Evolutionary conservation across 2,329 filamentous ascomycete genomes (phyloP), one percentile per base, ranked within the genome.

Genomic region (Nemania sp.): DNA sequence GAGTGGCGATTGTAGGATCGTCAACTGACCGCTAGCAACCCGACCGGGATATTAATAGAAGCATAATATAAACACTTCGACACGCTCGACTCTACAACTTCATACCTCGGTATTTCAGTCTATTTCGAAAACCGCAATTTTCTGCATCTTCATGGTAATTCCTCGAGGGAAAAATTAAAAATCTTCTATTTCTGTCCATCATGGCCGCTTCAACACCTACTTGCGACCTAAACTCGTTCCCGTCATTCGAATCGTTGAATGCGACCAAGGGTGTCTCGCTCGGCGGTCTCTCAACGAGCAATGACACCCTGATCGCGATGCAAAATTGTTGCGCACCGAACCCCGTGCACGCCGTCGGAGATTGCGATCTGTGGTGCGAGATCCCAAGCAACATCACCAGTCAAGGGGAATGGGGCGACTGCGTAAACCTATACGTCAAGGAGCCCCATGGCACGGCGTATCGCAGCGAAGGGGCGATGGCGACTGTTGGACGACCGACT

Each of bases 281-380:
- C 26, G 57, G 51, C 43, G 63, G 22, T 7, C 51, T 66, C 22
- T 13, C 15, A n/a, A 51, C 10, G 22, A 38, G 63, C 15, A 66
- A 61, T 18, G 63, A 66, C 3, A 66, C 56, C n/a, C 49, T 61
- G 3, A 13, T 52, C 24, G 63, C 63, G 5, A 66, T 66, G 63
- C 55, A 66, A 43, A 43, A 41, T 26, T 66, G 63, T 52, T 66
- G 63, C 41, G 20, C 58, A 20, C 58, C 64, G 10, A 66, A 62
- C 47, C 41, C 52, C 24, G 64, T 66, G 43, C 51, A 66, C 32
- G 24, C 52, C 5, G 8, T 29, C 32, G 64, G 64, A 53, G 51
- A 66, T n/a, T 66, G 64, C 45, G 29, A 10, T 20, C 15, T 62
- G 11, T 66, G 64, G 64, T 66, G 64, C n/a, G 43, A 66, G 58